Conservation (phyloP, 2,329 filamentous ascomycete genomes). For the Ophiocordyceps camponoti-saundersi region DNA sequence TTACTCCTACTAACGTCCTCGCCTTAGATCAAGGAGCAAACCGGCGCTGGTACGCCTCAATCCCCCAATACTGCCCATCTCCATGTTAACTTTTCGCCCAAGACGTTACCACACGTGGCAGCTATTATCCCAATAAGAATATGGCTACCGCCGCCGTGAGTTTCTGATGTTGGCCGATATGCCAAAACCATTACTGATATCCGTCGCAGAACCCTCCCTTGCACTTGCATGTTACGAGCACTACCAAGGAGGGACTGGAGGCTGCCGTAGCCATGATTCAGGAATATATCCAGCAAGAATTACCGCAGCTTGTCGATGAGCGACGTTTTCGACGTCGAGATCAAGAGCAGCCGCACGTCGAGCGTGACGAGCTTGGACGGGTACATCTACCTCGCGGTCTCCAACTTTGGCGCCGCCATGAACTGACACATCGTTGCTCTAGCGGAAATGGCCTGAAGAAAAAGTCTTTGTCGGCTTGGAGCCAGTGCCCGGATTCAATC, state of each 20-base stretch:
- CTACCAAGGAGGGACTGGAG: constrained; percentile 79
- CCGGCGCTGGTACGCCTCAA: constrained; percentile 89
- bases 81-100: constrained; percentile 33
- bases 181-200: constrained; percentile 1
- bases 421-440: neutral
- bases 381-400: constrained; percentile 34
- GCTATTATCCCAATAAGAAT: constrained; percentile 92
- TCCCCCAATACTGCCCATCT: constrained; percentile 14
- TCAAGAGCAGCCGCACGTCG: constrained; percentile 51
- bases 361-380: constrained; percentile 79
- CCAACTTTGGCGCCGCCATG: too few relatives aligned
- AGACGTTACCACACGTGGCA: constrained; percentile 98
- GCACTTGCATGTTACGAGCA: constrained; percentile 91
- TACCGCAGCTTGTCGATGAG: constrained; percentile 90
- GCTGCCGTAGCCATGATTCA: constrained; percentile 76
- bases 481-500: constrained; percentile 83
- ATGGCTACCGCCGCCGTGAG: constrained; percentile 88
- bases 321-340: constrained; percentile 77
- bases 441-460: constrained; percentile 99
- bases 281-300: constrained; percentile 88
- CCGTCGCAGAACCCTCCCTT: constrained; percentile 64
- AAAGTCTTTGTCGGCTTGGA: constrained; percentile 84
- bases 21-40: constrained; percentile 98
- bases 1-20: constrained; percentile 89
- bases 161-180: constrained; percentile 5